These are phyloP conservation scores for Plasmodium vivax DNA, from an alignment of 169 alveolate species.

Conservation along the genomic window DNA sequence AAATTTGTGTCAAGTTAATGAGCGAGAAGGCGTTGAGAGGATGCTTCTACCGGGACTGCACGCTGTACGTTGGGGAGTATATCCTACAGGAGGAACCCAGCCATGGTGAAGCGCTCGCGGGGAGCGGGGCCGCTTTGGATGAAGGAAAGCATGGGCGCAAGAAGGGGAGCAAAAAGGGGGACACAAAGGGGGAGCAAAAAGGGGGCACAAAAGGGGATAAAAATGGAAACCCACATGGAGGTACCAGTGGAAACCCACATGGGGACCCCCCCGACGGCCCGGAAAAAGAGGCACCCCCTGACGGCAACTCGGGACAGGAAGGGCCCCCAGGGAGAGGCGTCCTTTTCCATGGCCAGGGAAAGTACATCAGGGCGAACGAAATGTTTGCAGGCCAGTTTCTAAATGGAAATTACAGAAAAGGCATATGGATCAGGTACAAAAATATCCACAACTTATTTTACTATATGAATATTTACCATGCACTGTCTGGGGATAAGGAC, in stretches of 20 bases:
- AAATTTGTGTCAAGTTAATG: neutral
- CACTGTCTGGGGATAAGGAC: neutral
- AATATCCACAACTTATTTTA: constrained; percentile 60
- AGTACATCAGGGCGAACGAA: constrained; percentile 39
- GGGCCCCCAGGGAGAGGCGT: neutral
- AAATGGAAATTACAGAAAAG: constrained; percentile 41
- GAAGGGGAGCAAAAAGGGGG: neutral
- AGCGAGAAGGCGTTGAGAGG: constrained; percentile 13
- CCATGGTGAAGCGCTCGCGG: neutral
- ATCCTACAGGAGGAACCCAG: neutral
- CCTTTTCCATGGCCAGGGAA: constrained; percentile 48
- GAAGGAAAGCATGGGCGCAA: neutral
- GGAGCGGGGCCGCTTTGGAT: neutral
- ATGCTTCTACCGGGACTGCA: constrained; percentile 16
- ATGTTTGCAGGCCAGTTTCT: constrained; percentile 13
- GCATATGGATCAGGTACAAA: constrained; percentile 60
- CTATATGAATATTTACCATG: constrained; percentile 46
- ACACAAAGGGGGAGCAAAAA: neutral
- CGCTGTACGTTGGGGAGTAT: constrained; percentile 52
- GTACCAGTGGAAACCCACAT: neutral
- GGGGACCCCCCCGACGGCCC: neutral
- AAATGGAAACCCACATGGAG: neutral
- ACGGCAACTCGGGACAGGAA: neutral
- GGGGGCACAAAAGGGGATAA: neutral
- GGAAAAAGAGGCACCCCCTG: neutral